Evolutionary conservation across 106 monocot species (phyloP).

Genomic region (Dioscorea alata): DNA sequence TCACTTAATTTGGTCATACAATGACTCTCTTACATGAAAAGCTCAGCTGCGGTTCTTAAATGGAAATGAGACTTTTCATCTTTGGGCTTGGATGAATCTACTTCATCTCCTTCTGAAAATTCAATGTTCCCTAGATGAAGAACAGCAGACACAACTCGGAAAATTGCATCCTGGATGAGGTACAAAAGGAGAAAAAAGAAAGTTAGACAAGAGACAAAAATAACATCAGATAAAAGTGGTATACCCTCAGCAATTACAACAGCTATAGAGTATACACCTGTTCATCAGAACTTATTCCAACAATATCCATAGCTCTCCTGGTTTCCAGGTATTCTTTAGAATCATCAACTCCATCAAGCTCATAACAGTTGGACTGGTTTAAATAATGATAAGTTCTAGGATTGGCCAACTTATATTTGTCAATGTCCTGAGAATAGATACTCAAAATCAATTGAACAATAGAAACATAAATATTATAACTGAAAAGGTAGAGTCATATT

Average conservation of each 20-base stretch:
- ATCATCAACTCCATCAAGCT: conserved; percentile 64
- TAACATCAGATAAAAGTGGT: too few species aligned
- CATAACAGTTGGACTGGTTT: conserved; percentile 80
- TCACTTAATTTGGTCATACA: too few species aligned
- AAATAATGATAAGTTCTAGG: conserved; percentile 85
- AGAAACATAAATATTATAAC: too few species aligned
- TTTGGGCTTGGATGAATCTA: conserved; percentile 48
- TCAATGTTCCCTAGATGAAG: conserved; percentile 91
- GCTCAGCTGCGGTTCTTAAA: conserved; percentile 49
- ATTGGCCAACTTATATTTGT: conserved; percentile 65
- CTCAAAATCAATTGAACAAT: too few species aligned
- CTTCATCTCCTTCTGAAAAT: conserved; percentile 59
- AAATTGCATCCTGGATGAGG: conserved; percentile 74
- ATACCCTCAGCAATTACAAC: not conserved
- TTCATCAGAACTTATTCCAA: conserved; percentile 72
- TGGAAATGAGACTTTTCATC: conserved; percentile 48
- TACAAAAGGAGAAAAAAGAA: conserved; percentile 7
- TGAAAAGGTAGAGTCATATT: too few species aligned
- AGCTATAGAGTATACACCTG: conserved; percentile 40
- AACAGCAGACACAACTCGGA: conserved; percentile 82
- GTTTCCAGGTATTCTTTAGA: conserved; percentile 74
- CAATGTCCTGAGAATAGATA: conserved; percentile 46
- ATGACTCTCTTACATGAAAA: conserved; percentile 37
- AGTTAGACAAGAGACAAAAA: too few species aligned
- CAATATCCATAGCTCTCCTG: conserved; percentile 91